Percentiles rank a stretch among this genome's conserved stretches.
Conservation (phyloP, 371 early-diverging fungal species). For the Saksenaea oblongispora region DNA sequence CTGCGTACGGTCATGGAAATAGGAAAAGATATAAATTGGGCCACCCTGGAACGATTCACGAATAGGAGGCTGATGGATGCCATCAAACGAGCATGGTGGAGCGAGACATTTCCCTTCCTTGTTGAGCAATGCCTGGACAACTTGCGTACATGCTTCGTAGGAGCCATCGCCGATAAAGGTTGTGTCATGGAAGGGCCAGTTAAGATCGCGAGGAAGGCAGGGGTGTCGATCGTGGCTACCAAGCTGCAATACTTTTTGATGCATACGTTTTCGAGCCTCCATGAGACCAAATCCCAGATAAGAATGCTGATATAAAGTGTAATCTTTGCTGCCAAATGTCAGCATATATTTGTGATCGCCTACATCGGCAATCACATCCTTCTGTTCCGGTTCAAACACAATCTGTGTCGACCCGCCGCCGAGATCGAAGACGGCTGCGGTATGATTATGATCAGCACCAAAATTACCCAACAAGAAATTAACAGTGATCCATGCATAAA, state of each 20-base stretch:
- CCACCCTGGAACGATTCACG: conserved; percentile 64
- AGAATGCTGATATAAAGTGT: conserved; percentile 91
- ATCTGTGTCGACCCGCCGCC: conserved; percentile 98
- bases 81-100: conserved; percentile 87
- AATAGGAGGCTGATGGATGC: conserved; percentile 87
- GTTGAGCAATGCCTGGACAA: conserved; percentile 59
- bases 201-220: conserved; percentile 55
- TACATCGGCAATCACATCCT: conserved; percentile 48
- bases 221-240: conserved; percentile 39
- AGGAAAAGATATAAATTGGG: conserved; percentile 94
- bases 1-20: conserved; percentile 88
- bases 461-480: conserved; percentile 82
- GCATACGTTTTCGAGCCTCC: conserved; percentile 82
- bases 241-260: conserved; percentile 27
- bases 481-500: conserved; percentile 98
- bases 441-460: conserved; percentile 40
- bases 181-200: conserved; percentile 28
- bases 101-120: conserved; percentile 59
- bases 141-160: conserved; percentile 47
- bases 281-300: conserved; percentile 93
- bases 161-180: conserved; percentile 51
- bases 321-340: conserved; percentile 66
- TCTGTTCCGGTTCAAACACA: conserved; percentile 86
- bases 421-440: conserved; percentile 93
- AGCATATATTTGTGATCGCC: conserved; percentile 72